Base-by-base conservation (phyloP, 495 filamentous ascomycete species). In the Pyronema omphalodes region DNA sequence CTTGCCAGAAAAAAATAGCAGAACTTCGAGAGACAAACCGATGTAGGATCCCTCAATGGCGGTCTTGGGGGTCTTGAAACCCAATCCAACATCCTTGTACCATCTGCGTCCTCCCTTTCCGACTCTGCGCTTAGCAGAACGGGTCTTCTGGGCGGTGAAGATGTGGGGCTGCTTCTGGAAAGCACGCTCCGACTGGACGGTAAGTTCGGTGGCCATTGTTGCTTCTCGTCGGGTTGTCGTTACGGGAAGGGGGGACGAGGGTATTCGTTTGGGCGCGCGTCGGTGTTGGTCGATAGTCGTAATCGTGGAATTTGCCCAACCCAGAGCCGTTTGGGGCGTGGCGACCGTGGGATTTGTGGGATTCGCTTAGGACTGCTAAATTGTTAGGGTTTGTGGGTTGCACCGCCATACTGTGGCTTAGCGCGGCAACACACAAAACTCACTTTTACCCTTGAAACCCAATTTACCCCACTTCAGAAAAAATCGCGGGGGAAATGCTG, bases 121-220 rank as follows among this genome's bases (percentile, higher is more conserved):
- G 61, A 75, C 71, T 53, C 75, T 74, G 69, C 81, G 81, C 80
- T 94, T 95, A 60, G 80, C 71, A 71, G 84, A 82, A 73, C 82
- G 79, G 62, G 73, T 69, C 80, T 94, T 95, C 65, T 76, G 71
- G 79, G 93, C 94, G 68, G 83, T 78, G 84, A 95, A 96, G 79
- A 99, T 93, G 74, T 99, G 93, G 67, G 91, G 93, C 80, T 98
- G 88, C 80, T 94, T 94, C 72, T 94, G 88, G 82, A 81, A 94
- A 76, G 88, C 88, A 73, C 88, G 86, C 82, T 94, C 88, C 68
- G 84, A 87, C 79, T 94, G 88, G 71, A 94, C 88, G 71, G 83
- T 93, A 73, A 94, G 79, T 80, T 94, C 88, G 76, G 88, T 94
- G 69, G 88, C 88, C 88, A 94, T 94, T 74, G 73, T 83, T 81